A percentile compares a stretch with the other conserved stretches of the same genome.
Conservation (phyloP, 345 rosid species). For the Barbarea vulgaris region DNA sequence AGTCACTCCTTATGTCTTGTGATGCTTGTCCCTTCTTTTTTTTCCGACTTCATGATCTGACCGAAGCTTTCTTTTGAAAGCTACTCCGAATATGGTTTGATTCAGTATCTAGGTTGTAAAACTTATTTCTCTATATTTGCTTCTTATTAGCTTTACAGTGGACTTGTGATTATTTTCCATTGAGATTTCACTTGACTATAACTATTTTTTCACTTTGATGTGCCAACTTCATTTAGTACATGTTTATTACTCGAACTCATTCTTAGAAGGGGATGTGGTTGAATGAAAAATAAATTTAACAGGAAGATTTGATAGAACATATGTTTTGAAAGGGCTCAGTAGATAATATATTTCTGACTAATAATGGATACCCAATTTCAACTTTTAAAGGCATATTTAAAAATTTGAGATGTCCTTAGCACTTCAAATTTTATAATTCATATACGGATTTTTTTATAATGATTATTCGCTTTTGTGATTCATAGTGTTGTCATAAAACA, state of each 20-base stretch:
- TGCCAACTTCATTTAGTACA: background rate
- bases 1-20: background rate
- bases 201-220: background rate
- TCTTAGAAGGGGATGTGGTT: background rate
- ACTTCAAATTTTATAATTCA: background rate
- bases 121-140: slow-evolving; percentile 3
- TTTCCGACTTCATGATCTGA: background rate
- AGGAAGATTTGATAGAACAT: background rate
- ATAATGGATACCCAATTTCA: slow-evolving; percentile 6
- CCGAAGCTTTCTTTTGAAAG: background rate
- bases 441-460: background rate
- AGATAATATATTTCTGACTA: background rate
- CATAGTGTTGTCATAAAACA: slow-evolving; percentile 26
- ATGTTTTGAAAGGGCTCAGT: background rate
- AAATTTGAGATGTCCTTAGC: slow-evolving; percentile 25
- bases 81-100: background rate
- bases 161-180: background rate
- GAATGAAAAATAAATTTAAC: background rate
- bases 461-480: slow-evolving; percentile 26
- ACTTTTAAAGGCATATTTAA: slow-evolving; percentile 25
- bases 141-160: background rate
- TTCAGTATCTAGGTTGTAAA: background rate
- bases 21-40: background rate
- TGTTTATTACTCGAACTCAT: background rate
- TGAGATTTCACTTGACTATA: background rate